Conservation (phyloP, 345 rosid species). For the Euphorbia pulcherrima region DNA sequence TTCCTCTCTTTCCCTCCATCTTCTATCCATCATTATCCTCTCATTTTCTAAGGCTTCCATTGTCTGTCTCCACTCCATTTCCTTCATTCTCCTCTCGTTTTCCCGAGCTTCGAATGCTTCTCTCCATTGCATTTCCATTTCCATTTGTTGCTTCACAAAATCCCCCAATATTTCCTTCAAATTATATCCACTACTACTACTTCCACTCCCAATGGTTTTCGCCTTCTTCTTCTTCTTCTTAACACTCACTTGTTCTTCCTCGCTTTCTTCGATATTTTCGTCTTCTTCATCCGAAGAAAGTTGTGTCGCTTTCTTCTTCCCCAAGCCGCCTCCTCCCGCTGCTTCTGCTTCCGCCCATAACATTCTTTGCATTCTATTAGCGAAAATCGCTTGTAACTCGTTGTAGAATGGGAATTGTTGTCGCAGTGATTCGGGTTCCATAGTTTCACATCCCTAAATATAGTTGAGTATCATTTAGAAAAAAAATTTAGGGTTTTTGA, state of each 20-base stretch:
- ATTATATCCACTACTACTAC: constrained; percentile 16
- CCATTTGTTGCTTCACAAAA: constrained; percentile 78
- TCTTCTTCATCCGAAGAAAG: constrained; percentile 78
- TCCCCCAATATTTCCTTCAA: constrained; percentile 59
- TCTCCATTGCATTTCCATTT: constrained; percentile 82
- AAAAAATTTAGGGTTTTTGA: constrained; percentile 27
- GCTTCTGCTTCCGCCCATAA: constrained; percentile 75
- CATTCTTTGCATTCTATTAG: constrained; percentile 64
- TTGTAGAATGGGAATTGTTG: constrained; percentile 82
- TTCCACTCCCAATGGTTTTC: constrained; percentile 15
- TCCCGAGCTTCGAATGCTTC: constrained; percentile 73
- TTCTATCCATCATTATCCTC: constrained; percentile 70
- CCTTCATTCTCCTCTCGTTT: constrained; percentile 65
- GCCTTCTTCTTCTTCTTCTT: constrained; percentile 53
- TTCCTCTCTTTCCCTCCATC: constrained; percentile 91
- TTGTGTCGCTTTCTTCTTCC: constrained; percentile 45
- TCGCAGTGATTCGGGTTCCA: constrained; percentile 65
- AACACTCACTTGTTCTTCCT: constrained; percentile 29
- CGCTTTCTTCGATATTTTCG: constrained; percentile 48
- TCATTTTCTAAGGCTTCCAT: constrained; percentile 87
- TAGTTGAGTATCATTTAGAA: not conserved
- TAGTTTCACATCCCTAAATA: constrained; percentile 72
- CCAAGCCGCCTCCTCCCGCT: constrained; percentile 34
- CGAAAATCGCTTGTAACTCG: constrained; percentile 67
- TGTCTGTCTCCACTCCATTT: constrained; percentile 81